Evolutionary conservation across 495 filamentous ascomycete genomes (phyloP).

Genomic region (Trichoderma parareesei): DNA sequence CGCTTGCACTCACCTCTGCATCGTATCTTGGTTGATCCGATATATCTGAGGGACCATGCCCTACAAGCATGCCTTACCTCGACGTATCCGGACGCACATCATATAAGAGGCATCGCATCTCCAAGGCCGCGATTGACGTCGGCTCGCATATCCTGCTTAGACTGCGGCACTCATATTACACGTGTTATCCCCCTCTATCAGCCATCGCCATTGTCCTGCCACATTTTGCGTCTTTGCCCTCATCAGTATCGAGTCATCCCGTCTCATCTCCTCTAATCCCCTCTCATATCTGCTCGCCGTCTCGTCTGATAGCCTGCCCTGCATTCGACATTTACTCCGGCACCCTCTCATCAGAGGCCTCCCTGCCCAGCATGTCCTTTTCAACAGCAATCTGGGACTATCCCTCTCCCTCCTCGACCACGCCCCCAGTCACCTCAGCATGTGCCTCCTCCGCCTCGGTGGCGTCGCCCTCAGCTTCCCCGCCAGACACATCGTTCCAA

Average conservation of each 20-base stretch:
- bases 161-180: too few species aligned
- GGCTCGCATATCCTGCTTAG: neutral
- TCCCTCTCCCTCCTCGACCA: neutral
- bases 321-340: too few species aligned
- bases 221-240: neutral
- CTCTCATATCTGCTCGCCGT: neutral
- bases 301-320: neutral
- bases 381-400: neutral
- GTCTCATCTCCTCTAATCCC: neutral
- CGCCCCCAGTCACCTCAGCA: neutral
- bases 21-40: too few species aligned
- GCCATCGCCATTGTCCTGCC: neutral
- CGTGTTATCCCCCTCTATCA: neutral
- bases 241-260: neutral
- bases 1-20: too few species aligned
- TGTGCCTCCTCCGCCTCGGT: neutral
- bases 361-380: neutral
- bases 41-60: too few species aligned
- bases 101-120: conserved; percentile 1
- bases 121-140: neutral
- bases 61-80: too few species aligned
- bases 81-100: too few species aligned
- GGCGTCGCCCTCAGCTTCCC: neutral
- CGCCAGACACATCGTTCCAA: neutral
- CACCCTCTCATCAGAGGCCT: neutral